phyloP scores from a whole-genome alignment of 345 rosid species.

The Balakata baccata region DNA sequence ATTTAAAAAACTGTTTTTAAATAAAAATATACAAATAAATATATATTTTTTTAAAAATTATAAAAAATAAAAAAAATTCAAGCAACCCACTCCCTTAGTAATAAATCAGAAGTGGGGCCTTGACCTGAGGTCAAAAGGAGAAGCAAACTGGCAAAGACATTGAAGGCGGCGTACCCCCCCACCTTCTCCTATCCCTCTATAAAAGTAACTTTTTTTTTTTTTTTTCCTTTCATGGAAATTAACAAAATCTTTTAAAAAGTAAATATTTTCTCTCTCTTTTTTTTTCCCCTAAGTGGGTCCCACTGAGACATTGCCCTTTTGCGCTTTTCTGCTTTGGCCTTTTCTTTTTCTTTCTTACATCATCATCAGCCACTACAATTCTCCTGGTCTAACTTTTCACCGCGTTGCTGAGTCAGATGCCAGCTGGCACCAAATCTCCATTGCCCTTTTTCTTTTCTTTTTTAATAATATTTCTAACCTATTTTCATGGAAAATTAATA shows the following conservation, averaged over 20 bases:
- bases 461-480: neutral
- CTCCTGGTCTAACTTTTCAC: constrained; percentile 18
- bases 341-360: constrained; percentile 23
- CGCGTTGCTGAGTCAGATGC: constrained; percentile 41
- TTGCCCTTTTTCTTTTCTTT: neutral
- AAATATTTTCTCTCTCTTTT: neutral
- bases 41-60: too few species aligned
- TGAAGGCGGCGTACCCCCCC: constrained; percentile 47
- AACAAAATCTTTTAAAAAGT: neutral
- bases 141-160: constrained; percentile 29
- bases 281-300: constrained; percentile 6
- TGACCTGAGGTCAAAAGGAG: neutral
- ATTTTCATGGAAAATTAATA: too few species aligned
- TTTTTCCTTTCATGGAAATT: neutral
- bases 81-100: too few species aligned
- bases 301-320: neutral
- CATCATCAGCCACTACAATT: constrained; percentile 32
- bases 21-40: too few species aligned
- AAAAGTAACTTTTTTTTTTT: neutral
- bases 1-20: too few species aligned
- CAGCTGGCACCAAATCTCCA: constrained; percentile 28
- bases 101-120: neutral
- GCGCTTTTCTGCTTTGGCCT: neutral
- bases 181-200: neutral
- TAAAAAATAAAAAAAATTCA: too few species aligned